phyloP scores from a whole-genome alignment of 129 eudicot genomes.

The Artemisia argyi region DNA sequence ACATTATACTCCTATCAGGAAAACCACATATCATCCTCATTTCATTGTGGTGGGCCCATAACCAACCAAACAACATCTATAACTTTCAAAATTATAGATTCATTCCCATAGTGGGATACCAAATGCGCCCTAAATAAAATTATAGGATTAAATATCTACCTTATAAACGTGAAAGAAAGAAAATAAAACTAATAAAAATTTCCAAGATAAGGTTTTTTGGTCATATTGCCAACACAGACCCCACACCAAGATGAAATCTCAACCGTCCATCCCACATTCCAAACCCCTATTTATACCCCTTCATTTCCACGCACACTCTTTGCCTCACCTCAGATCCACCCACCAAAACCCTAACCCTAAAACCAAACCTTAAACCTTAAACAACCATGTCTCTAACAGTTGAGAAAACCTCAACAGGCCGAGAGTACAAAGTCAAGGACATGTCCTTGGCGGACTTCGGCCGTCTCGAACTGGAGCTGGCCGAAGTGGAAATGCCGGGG shows the following conservation, averaged over 20 bases:
- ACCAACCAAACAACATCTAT: no score
- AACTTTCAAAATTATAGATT: no score
- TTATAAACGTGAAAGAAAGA: no score
- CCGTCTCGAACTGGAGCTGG: conserved; percentile 68
- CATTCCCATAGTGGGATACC: no score
- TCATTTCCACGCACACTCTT: conserved; percentile 6
- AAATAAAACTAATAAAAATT: no score
- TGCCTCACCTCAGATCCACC: conserved; percentile 37
- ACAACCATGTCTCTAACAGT: conserved; percentile 43
- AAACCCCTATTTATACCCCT: conserved; percentile 46
- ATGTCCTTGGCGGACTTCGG: conserved; percentile 88
- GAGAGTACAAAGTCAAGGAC: conserved; percentile 88
- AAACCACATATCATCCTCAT: no score
- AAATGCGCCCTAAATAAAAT: no score
- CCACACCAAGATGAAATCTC: conserved; percentile 23
- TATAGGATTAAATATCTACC: no score
- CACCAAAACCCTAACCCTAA: conserved; percentile 16
- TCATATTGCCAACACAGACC: no score
- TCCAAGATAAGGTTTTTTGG: no score
- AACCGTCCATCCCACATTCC: conserved; percentile 15
- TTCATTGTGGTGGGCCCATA: no score
- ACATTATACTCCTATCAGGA: no score
- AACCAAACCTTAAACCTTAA: background rate
- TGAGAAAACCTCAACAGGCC: conserved; percentile 73
- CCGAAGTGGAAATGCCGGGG: conserved; percentile 88